phyloP scores from a whole-genome alignment of 495 filamentous ascomycete species.

The Annulohypoxylon stygium region DNA sequence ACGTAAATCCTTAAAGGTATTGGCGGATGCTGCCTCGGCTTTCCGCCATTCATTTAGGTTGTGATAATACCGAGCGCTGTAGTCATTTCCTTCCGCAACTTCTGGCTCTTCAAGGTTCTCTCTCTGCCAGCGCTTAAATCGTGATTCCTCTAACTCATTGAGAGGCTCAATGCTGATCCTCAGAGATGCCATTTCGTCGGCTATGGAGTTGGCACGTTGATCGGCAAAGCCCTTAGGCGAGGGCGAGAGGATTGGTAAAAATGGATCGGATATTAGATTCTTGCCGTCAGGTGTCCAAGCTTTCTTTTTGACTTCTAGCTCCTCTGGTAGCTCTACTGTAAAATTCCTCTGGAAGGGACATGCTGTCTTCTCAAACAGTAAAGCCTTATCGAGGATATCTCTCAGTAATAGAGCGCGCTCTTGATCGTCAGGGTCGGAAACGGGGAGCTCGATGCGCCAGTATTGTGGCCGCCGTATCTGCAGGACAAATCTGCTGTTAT shows the following conservation, averaged over 20 bases:
- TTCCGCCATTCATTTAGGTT: slow-evolving; percentile 5
- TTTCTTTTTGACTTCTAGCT: slow-evolving; percentile 73
- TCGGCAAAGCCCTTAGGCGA: slow-evolving; percentile 34
- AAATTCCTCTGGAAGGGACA: slow-evolving; percentile 87
- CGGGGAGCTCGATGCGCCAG: slow-evolving; percentile 89
- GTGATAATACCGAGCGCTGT: slow-evolving; percentile 11
- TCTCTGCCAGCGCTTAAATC: background rate
- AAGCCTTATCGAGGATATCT: slow-evolving; percentile 72
- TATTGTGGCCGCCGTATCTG: slow-evolving; percentile 83
- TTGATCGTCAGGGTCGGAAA: slow-evolving; percentile 69
- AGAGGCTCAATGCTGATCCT: background rate
- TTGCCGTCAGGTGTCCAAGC: slow-evolving; percentile 75
- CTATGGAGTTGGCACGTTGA: slow-evolving; percentile 27
- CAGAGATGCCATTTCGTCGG: slow-evolving; percentile 12
- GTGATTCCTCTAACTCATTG: slow-evolving; percentile 6
- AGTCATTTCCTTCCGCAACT: background rate
- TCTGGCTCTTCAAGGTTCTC: slow-evolving; percentile 13
- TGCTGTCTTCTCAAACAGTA: slow-evolving; percentile 87
- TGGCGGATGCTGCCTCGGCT: slow-evolving; percentile 10
- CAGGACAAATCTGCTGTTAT: slow-evolving; percentile 81
- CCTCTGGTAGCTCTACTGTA: slow-evolving; percentile 79
- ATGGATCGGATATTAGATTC: slow-evolving; percentile 53
- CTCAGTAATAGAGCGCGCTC: slow-evolving; percentile 74
- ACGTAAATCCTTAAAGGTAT: slow-evolving; percentile 2
- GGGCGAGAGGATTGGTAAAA: slow-evolving; percentile 34